phyloP scores from a whole-genome alignment of 2,329 filamentous ascomycete species.

The Pestalotiopsis sp. region DNA sequence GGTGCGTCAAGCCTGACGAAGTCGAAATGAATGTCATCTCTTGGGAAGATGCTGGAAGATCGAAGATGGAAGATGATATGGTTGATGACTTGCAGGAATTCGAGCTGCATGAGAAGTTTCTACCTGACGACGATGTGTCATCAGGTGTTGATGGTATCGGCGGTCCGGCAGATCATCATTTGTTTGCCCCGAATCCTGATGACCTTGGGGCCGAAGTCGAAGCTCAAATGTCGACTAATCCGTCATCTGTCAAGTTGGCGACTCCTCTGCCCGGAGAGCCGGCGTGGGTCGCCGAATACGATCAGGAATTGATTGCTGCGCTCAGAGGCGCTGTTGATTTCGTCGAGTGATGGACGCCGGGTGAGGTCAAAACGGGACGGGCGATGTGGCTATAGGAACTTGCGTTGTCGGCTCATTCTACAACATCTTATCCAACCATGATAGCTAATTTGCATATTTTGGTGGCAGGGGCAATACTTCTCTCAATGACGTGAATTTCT shows the following conservation, averaged over 20 bases:
- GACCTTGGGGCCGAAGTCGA: not conserved
- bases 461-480: not conserved
- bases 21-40: not conserved
- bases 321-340: conserved; percentile 32
- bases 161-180: not conserved
- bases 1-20: conserved; percentile 22
- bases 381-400: not conserved
- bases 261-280: conserved; percentile 18
- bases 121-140: not conserved
- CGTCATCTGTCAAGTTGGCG: not conserved
- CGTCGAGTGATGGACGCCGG: conserved; percentile 22
- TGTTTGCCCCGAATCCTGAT: not conserved
- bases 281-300: conserved; percentile 29
- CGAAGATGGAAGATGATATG: not conserved
- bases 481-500: not conserved
- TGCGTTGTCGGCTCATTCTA: not conserved
- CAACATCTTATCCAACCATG: not conserved
- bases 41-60: too few species aligned
- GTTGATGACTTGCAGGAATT: not conserved
- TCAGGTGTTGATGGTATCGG: not conserved
- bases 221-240: not conserved
- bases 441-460: not conserved
- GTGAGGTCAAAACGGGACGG: too few species aligned
- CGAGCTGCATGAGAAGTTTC: not conserved
- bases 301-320: conserved; percentile 28